Base-by-base conservation (phyloP, 768 basidiomycete species). In the Dictyophora rubrovolvata region DNA sequence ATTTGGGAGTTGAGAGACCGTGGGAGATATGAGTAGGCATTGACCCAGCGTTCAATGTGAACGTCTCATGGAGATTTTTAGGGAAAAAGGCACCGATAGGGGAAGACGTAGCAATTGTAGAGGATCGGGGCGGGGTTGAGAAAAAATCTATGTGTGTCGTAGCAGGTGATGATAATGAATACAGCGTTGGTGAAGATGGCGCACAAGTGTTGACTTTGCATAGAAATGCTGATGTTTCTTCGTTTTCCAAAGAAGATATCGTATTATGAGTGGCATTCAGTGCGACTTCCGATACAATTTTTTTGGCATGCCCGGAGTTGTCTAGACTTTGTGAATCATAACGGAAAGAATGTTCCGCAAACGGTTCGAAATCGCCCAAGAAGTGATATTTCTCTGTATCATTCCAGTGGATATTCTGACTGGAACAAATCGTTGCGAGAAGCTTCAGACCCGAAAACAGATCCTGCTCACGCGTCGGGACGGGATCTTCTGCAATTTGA, bases 381-480 rank as follows among this genome's bases (percentile, higher is more conserved):
- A 8, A 20, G 18, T 42, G 49, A 37, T 59, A 48, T 42, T 46
- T 50, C 17, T 6, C 46, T 33, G 35, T 22, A 42, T 14, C 14
- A 51, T 59, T 48, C 57, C 57, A 59, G 18, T 28, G 57, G 35
- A 59, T 47, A 28, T 33, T 59, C 17, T 47, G 36, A 22, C 57
- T 59, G n/a, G 57, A 23, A 37, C 57, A 59, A 12, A 59, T 20
- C 5, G 57, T 48, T 5, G 57, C 57, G 20, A 59, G 47, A 59
- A 59, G 18, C 3, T 35, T 48, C 35, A 59, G 49, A 17, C 49
- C 49, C 18, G 49, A 36, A 5, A 48, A 48, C 12, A 48, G 49
- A 36, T 48, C 20, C 9, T 59, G 48, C 52, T 17, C 49, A 59
- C 57, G 57, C 48, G 57, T 59, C 37, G 12, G 28, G 49, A 48